These are phyloP conservation scores for Sanghuangporus sanghuang DNA, from an alignment of 1,284 basidiomycete genomes.

Conservation along the genomic window DNA sequence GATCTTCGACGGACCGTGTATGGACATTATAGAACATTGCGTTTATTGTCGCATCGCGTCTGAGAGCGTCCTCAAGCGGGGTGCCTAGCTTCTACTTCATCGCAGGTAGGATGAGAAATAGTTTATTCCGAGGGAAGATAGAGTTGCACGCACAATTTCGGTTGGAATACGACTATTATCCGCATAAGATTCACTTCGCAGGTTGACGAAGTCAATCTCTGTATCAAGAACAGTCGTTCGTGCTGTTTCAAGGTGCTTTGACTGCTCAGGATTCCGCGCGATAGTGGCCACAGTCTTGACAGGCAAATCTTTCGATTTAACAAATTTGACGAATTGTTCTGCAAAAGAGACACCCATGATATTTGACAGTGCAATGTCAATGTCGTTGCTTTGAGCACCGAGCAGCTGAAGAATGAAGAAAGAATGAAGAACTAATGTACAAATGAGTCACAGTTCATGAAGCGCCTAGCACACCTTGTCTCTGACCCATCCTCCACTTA, in stretches of 20 bases:
- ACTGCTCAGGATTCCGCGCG: slow-evolving; percentile 94
- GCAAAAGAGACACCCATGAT: slow-evolving; percentile 94
- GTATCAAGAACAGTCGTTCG: slow-evolving; percentile 81
- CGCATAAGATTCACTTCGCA: slow-evolving; percentile 91
- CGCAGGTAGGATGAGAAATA: not conserved
- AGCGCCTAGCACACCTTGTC: slow-evolving; percentile 71
- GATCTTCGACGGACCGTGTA: slow-evolving; percentile 84
- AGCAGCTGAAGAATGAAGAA: slow-evolving; percentile 59
- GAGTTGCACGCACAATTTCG: slow-evolving; percentile 56
- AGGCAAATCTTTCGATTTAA: slow-evolving; percentile 51
- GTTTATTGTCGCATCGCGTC: slow-evolving; percentile 96
- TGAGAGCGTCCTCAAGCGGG: slow-evolving; percentile 84
- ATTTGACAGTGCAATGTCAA: slow-evolving; percentile 87
- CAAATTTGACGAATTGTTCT: slow-evolving; percentile 67
- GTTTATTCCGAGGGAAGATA: not conserved
- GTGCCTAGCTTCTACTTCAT: slow-evolving; percentile 79
- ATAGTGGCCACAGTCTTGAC: slow-evolving; percentile 74
- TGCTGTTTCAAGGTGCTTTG: slow-evolving; percentile 97
- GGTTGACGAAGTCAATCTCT: slow-evolving; percentile 93
- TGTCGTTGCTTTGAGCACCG: slow-evolving; percentile 80
- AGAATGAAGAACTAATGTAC: not conserved
- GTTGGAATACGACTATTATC: slow-evolving; percentile 86
- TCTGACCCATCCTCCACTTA: slow-evolving; percentile 95
- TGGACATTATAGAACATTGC: slow-evolving; percentile 97
- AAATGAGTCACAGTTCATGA: slow-evolving; percentile 16